phyloP scores from a whole-genome alignment of 371 early-diverging fungal species.

The Mortierella sp. region DNA sequence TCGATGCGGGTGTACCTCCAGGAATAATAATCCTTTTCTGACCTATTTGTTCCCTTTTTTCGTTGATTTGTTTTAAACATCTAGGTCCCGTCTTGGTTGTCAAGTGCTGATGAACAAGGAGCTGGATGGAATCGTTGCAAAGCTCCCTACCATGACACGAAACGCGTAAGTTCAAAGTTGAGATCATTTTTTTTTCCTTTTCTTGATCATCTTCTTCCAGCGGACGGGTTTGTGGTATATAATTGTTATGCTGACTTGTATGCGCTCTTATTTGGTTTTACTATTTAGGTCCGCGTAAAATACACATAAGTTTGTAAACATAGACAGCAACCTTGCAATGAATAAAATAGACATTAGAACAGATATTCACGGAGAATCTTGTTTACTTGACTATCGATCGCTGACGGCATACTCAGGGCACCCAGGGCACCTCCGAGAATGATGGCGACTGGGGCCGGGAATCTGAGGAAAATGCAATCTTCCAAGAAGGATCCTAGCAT shows the following conservation, averaged over 20 bases:
- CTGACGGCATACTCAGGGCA: slow-evolving; percentile 37
- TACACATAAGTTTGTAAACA: neutral
- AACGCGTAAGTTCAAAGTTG: slow-evolving; percentile 83
- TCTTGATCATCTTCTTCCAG: too few species aligned
- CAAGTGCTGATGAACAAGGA: slow-evolving; percentile 91
- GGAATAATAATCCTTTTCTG: neutral
- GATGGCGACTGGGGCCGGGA: slow-evolving; percentile 27
- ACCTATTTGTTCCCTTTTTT: neutral
- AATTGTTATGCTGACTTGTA: neutral
- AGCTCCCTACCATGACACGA: slow-evolving; percentile 95
- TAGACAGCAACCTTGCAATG: neutral
- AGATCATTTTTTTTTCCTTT: neutral
- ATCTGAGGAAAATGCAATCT: too few species aligned
- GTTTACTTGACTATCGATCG: neutral
- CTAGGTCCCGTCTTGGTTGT: slow-evolving; percentile 94
- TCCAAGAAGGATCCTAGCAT: too few species aligned
- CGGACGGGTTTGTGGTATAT: neutral
- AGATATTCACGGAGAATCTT: too few species aligned
- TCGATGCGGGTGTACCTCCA: too few species aligned
- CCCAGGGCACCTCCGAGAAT: slow-evolving; percentile 57
- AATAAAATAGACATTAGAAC: neutral
- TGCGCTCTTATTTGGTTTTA: neutral
- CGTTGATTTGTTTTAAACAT: neutral
- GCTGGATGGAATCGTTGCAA: slow-evolving; percentile 90
- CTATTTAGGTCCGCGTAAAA: neutral